Base-by-base conservation (phyloP, 78 protist genomes). In the Dictyostelium firmibasis region DNA sequence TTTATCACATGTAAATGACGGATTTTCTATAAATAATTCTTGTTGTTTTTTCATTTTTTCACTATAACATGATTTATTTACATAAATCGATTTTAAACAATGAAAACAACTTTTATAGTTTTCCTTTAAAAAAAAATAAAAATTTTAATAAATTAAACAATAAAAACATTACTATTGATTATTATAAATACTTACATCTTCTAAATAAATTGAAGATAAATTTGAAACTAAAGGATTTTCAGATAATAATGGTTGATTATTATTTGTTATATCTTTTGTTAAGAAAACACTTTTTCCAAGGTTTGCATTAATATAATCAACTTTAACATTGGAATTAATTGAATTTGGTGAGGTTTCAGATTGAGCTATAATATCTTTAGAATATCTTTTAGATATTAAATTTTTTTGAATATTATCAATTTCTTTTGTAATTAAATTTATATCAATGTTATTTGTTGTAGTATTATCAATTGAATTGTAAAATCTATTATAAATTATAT, bases 211-310 rank as follows among this genome's bases (percentile, higher is more conserved):
- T 53, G 29, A 64, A 5, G 77, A 57, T 29, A 76, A 36, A 64
- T 78, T 69, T 14, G 93, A 87, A 18, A 87, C 85, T n/a, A 87
- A 78, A 60, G 93, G 93, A 2, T 27, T 38, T 64, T 87, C 93
- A 38, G 41, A 14, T 29, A 78, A 3, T 25, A 27, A 13, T 18
- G 43, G 31, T 64, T 70, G 64, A n/a, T 38, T n/a, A 9, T 44
- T 5, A 36, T 33, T 76, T 20, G 25, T 11, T 10, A n/a, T 35
- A n/a, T 47, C 44, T 76, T 57, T 72, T 14, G 81, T 29, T 72
- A 72, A 18, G 20, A 87, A 43, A 4, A 87, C 93, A 87, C 93
- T 83, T 62, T 87, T 87, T 31, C 93, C 93, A 18, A 44, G 25
- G 25, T 44, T 16, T 38, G 33, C 27, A 62, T 62, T 43, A 16